Evolutionary conservation across 371 early-diverging fungal genomes (phyloP).

Genomic region (Basidiobolus meristosporus): DNA sequence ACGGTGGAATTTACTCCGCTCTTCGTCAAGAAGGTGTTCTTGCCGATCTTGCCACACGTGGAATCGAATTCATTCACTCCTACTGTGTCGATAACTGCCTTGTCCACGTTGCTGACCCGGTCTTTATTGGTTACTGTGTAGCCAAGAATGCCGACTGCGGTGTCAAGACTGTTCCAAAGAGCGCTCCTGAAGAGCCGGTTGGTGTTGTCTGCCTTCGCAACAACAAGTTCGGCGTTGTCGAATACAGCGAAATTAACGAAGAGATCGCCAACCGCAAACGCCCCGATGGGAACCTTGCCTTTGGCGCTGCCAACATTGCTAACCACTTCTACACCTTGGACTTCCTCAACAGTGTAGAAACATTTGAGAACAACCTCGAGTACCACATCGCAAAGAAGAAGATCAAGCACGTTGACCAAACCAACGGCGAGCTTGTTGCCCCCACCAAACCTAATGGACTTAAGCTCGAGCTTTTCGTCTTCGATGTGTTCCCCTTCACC

Average conservation of each 20-base stretch:
- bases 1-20: slow-evolving; percentile 78
- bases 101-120: slow-evolving; percentile 85
- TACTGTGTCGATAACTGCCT: slow-evolving; percentile 94
- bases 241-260: slow-evolving; percentile 82
- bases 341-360: slow-evolving; percentile 67
- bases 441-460: slow-evolving; percentile 81
- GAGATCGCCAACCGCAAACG: slow-evolving; percentile 44
- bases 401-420: slow-evolving; percentile 76
- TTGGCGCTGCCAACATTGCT: slow-evolving; percentile 90
- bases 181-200: slow-evolving; percentile 73
- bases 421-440: slow-evolving; percentile 42
- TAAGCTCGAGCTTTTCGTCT: slow-evolving; percentile 87
- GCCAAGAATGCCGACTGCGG: slow-evolving; percentile 78
- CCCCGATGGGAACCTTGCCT: slow-evolving; percentile 47
- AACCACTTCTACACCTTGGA: slow-evolving; percentile 92
- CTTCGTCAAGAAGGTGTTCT: slow-evolving; percentile 59
- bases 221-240: slow-evolving; percentile 70
- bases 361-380: slow-evolving; percentile 61
- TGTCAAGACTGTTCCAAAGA: slow-evolving; percentile 80
- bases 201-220: slow-evolving; percentile 85
- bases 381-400: slow-evolving; percentile 95
- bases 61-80: slow-evolving; percentile 66
- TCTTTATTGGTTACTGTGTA: slow-evolving; percentile 75
- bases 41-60: slow-evolving; percentile 47
- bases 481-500: slow-evolving; percentile 89